These are phyloP conservation scores for Curvularia sp. DNA, from an alignment of 2,329 filamentous ascomycete species.

Conservation along the genomic window DNA sequence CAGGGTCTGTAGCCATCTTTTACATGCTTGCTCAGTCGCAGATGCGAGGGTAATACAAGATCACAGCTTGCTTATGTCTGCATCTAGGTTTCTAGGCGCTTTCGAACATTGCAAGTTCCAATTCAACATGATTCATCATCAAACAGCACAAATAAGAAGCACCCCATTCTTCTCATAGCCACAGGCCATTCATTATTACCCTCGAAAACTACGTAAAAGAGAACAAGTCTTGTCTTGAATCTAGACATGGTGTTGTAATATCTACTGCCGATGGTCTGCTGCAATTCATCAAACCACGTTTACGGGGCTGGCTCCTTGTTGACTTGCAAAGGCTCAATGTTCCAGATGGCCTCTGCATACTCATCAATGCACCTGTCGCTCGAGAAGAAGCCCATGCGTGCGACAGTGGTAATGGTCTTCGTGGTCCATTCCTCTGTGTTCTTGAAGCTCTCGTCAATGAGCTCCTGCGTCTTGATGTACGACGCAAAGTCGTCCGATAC, in stretches of 20 bases:
- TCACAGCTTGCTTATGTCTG: neutral
- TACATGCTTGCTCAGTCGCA: neutral
- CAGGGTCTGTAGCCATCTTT: constrained; percentile 15
- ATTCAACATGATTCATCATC: too few relatives aligned
- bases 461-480: constrained; percentile 87
- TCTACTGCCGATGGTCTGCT: constrained; percentile 2
- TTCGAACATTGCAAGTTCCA: neutral
- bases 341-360: constrained; percentile 98
- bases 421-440: constrained; percentile 92
- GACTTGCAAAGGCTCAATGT: constrained; percentile 78
- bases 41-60: neutral
- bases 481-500: constrained; percentile 97
- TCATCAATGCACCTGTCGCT: constrained; percentile 95
- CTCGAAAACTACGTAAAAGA: neutral
- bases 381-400: constrained; percentile 97
- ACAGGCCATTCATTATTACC: constrained; percentile 1
- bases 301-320: constrained; percentile 39
- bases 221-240: constrained; percentile 9
- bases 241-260: constrained; percentile 8
- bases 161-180: neutral
- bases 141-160: neutral
- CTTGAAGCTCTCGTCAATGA: constrained; percentile 91
- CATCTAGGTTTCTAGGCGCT: neutral
- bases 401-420: constrained; percentile 87
- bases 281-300: neutral